phyloP scores from a whole-genome alignment of 2,329 filamentous ascomycete species.

The Alternaria metachromatica region DNA sequence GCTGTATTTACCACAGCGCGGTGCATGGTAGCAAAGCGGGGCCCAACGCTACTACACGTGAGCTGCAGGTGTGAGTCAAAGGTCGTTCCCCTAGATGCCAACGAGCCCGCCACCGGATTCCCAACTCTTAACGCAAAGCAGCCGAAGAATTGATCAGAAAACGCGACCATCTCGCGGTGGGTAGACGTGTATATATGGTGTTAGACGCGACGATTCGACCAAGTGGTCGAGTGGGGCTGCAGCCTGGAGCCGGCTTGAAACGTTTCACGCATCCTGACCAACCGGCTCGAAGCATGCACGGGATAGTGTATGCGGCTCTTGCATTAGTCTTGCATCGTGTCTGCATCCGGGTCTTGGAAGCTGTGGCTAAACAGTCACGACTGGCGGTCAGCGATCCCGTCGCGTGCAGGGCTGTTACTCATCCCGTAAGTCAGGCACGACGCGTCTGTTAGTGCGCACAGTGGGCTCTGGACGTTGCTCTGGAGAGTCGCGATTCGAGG shows the following conservation, averaged over 20 bases:
- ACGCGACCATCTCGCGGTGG: slow-evolving; percentile 52
- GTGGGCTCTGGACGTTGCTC: slow-evolving; percentile 15
- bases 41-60: slow-evolving; percentile 36
- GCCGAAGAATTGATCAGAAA: slow-evolving; percentile 44
- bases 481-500: slow-evolving; percentile 39
- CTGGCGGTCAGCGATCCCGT: slow-evolving; percentile 33
- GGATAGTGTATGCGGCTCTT: slow-evolving; percentile 30
- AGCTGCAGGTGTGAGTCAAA: slow-evolving; percentile 54
- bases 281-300: slow-evolving; percentile 22
- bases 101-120: slow-evolving; percentile 17
- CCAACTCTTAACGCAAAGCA: slow-evolving; percentile 34
- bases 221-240: slow-evolving; percentile 29
- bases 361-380: slow-evolving; percentile 37
- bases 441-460: slow-evolving; percentile 9
- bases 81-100: slow-evolving; percentile 19
- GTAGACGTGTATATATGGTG: slow-evolving; percentile 47
- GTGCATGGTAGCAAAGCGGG: slow-evolving; percentile 19
- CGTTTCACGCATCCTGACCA: slow-evolving; percentile 33
- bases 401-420: slow-evolving; percentile 22
- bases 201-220: slow-evolving; percentile 50
- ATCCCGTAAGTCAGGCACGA: slow-evolving; percentile 14
- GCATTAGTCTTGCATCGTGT: slow-evolving; percentile 34
- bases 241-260: slow-evolving; percentile 43
- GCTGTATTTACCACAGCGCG: slow-evolving; percentile 38
- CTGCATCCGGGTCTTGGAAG: slow-evolving; percentile 28